Conservation (phyloP, 2,329 filamentous ascomycete genomes). For the Zasmidium cellare region DNA sequence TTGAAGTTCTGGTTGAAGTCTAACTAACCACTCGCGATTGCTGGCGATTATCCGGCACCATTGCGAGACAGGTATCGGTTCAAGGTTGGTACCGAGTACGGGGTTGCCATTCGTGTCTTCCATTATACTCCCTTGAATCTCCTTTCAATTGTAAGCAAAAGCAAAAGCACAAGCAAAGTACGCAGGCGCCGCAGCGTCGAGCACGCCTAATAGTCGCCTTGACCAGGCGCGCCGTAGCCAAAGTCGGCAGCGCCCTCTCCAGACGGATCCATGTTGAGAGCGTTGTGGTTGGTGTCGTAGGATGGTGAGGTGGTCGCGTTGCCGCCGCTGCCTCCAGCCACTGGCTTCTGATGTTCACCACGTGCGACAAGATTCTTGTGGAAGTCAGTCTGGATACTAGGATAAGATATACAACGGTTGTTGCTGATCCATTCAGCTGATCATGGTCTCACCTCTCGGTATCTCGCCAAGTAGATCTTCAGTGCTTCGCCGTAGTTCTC, state of each 20-base stretch:
- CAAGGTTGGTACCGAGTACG: too few relatives aligned
- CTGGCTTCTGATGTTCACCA: conserved; percentile 61
- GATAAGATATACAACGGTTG: conserved; percentile 21
- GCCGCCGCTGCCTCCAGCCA: conserved; percentile 34
- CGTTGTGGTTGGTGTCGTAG: conserved; percentile 41
- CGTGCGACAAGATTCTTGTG: conserved; percentile 75
- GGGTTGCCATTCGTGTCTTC: too few relatives aligned
- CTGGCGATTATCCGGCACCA: too few relatives aligned
- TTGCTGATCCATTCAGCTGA: background rate
- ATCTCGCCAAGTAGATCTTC: conserved; percentile 97
- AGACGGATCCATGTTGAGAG: conserved; percentile 46
- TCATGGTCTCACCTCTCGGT: conserved; percentile 78
- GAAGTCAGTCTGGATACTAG: conserved; percentile 13
- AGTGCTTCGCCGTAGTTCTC: conserved; percentile 98
- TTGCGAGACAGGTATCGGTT: too few relatives aligned
- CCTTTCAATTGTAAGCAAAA: background rate
- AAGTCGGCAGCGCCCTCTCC: conserved; percentile 43
- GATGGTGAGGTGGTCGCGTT: conserved; percentile 30
- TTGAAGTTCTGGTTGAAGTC: too few relatives aligned
- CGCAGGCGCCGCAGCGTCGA: background rate
- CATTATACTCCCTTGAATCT: too few relatives aligned
- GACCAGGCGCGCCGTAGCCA: conserved; percentile 15
- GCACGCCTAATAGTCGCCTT: conserved; percentile 14
- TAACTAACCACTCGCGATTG: too few relatives aligned
- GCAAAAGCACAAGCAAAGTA: background rate